Evolutionary conservation across 805 yeast genomes (phyloP), one percentile per base, ranked within the genome.

Genomic region (Vanderwaltozyma verrucispora): DNA sequence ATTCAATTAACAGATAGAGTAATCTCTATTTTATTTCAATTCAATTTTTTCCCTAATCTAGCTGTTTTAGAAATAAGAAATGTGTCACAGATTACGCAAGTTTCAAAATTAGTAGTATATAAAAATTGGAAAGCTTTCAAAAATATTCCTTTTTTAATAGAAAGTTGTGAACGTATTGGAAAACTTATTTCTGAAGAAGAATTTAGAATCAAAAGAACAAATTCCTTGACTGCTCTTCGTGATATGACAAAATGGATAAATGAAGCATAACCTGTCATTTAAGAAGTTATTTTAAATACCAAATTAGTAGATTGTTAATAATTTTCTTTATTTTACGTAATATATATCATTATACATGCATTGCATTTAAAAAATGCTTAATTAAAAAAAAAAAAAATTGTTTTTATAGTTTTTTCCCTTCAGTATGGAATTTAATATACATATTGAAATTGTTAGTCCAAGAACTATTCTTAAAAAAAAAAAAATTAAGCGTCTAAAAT

Each of bases 61-160:
- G 67, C 78, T 1, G 95, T 88, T 2, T 65, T 88, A 30, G 96
- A 88, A 56, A 68, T 88, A 13, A 68, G 89, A 41, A 76, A 77
- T 41, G 68, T 83, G 39, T 47, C 65, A 2, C 68, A 68, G 10
- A 58, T 87, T 30, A 71, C 75, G 2, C 67, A 80, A 39, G 64
- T 81, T 56, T 66, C 62, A 32, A 79, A 88, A 2, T 57, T 87
- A 2, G 77, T 83, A n/a, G 71, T 70, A 44, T 85, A 77, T 65
- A 80, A 77, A 53, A 58, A 73, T 37, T 59, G 73, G 42, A 78
- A 71, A 47, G 64, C 63, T 37, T 47, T 53, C 26, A 53, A 59
- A 27, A 71, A 69, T 2, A 60, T 69, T 14, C 65, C 74, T 2
- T 68, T 87, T 5, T 56, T 86, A 28, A 68, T 87, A 25, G 95